Conservation (phyloP, 129 eudicot species). For the Sambucus nigra region DNA sequence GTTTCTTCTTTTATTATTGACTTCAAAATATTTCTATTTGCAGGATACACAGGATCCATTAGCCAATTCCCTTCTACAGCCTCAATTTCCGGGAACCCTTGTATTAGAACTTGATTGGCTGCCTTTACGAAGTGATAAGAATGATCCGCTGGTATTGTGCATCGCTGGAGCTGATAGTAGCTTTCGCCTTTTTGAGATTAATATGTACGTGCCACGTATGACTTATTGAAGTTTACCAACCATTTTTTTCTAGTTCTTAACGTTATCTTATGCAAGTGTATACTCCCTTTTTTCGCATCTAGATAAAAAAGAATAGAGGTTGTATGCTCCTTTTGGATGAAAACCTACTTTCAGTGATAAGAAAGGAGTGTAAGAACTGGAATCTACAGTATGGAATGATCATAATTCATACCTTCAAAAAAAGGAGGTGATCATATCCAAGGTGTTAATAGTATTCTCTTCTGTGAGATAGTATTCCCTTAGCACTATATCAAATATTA, state of each 20-base stretch:
- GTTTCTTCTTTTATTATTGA: conserved; percentile 5
- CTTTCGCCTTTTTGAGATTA: conserved; percentile 87
- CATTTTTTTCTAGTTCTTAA: conserved; percentile 5
- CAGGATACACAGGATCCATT: conserved; percentile 96
- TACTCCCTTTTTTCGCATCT: neutral
- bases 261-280: neutral
- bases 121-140: conserved; percentile 65
- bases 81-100: conserved; percentile 88
- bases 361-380: neutral
- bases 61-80: conserved; percentile 79
- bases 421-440: too few species aligned
- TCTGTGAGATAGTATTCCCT: too few species aligned
- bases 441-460: too few species aligned
- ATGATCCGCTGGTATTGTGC: conserved; percentile 88
- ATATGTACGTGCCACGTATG: conserved; percentile 50
- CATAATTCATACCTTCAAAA: too few species aligned
- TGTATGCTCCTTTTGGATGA: conserved; percentile 1
- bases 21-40: conserved; percentile 5
- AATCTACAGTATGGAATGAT: too few species aligned
- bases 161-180: conserved; percentile 99
- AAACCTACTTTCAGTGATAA: neutral
- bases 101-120: conserved; percentile 98
- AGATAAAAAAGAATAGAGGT: too few species aligned
- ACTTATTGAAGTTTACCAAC: conserved; percentile 2
- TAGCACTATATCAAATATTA: too few species aligned